Evolutionary conservation across 805 yeast genomes (phyloP).

Genomic region (Candida jianshihensis): DNA sequence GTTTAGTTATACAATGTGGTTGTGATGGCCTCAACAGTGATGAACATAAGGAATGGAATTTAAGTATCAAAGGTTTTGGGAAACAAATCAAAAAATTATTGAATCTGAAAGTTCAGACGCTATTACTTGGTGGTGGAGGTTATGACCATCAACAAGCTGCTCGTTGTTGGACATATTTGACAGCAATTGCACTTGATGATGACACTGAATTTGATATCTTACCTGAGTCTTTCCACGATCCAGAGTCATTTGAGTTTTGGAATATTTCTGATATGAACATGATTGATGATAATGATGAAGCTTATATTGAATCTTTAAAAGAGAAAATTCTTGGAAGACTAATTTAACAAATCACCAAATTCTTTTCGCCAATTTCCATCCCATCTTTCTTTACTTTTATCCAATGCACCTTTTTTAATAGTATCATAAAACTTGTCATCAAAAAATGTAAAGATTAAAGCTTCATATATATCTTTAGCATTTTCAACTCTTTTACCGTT

Average conservation of each 20-base stretch:
- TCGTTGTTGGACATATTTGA: slow-evolving; percentile 43
- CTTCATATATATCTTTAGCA: slow-evolving; percentile 37
- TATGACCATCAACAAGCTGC: slow-evolving; percentile 58
- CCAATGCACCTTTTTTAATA: slow-evolving; percentile 61
- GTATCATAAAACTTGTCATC: slow-evolving; percentile 26
- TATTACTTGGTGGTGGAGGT: slow-evolving; percentile 75
- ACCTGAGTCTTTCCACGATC: slow-evolving; percentile 44
- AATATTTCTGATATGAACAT: slow-evolving; percentile 26
- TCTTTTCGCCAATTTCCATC: slow-evolving; percentile 57
- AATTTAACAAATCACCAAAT: slow-evolving; percentile 16
- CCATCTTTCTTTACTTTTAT: slow-evolving; percentile 72
- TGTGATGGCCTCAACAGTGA: slow-evolving; percentile 71
- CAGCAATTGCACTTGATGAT: slow-evolving; percentile 17
- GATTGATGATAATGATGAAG: slow-evolving; percentile 24
- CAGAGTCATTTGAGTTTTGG: slow-evolving; percentile 46
- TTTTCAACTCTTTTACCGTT: slow-evolving; percentile 61
- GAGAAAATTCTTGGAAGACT: slow-evolving; percentile 3
- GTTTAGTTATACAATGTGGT: slow-evolving; percentile 62
- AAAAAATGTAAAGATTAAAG: slow-evolving; percentile 29
- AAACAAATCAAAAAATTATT: slow-evolving; percentile 26
- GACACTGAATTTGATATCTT: slow-evolving; percentile 36
- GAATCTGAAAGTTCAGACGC: slow-evolving; percentile 26
- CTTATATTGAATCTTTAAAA: slow-evolving; percentile 22
- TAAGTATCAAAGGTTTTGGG: slow-evolving; percentile 46
- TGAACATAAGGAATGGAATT: slow-evolving; percentile 60